Evolutionary conservation across 2,329 filamentous ascomycete genomes (phyloP).

Genomic region (Aspergillus ochraceus): DNA sequence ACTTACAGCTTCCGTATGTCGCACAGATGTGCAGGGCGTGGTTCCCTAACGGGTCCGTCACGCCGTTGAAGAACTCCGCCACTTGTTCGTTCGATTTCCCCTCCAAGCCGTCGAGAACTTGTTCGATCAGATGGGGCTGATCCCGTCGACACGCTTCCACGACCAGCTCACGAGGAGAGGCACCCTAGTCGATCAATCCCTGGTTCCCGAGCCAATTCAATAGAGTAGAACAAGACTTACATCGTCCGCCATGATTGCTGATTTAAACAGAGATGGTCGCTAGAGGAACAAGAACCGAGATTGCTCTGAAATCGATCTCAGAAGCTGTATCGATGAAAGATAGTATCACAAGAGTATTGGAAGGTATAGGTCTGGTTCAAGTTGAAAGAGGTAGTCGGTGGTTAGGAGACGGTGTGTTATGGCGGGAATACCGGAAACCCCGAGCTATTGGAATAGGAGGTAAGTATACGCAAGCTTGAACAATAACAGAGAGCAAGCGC

Average conservation of each 20-base stretch:
- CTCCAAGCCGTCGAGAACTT: conserved; percentile 66
- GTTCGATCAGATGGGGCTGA: conserved; percentile 80
- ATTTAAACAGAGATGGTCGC: neutral
- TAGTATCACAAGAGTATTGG: neutral
- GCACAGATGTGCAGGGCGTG: conserved; percentile 89
- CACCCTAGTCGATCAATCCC: conserved; percentile 60
- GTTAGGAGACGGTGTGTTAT: conserved; percentile 16
- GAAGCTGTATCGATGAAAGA: neutral
- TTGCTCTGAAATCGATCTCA: neutral
- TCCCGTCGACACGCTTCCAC: conserved; percentile 92
- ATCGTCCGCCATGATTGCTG: conserved; percentile 43
- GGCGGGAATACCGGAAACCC: conserved; percentile 13
- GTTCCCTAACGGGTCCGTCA: conserved; percentile 82
- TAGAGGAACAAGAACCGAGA: neutral
- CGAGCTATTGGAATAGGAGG: neutral
- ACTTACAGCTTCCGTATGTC: conserved; percentile 77
- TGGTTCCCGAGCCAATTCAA: conserved; percentile 1
- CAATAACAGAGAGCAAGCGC: neutral
- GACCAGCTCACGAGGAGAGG: conserved; percentile 78
- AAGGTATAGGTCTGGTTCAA: neutral
- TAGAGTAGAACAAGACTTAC: conserved; percentile 26
- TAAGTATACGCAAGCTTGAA: neutral
- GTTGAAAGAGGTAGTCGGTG: neutral
- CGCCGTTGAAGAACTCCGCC: conserved; percentile 78
- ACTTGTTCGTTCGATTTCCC: conserved; percentile 62